These are phyloP conservation scores for Chaetomium olivaceum DNA, from an alignment of 2,329 filamentous ascomycete genomes.

Conservation along the genomic window DNA sequence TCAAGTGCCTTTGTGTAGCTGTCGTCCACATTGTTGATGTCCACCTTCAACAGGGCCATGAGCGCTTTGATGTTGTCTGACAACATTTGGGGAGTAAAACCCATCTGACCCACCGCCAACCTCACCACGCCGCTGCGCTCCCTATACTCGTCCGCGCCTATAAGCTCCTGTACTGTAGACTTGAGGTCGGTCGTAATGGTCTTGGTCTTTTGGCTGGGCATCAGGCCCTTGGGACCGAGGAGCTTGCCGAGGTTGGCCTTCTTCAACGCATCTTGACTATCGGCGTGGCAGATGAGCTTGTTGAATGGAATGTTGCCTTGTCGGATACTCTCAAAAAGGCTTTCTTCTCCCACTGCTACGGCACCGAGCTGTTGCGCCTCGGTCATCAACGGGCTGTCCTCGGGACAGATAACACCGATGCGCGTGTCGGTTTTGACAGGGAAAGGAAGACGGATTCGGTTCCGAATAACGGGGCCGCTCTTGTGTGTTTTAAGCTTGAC, in stretches of 20 bases:
- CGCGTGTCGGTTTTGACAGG: slow-evolving; percentile 84
- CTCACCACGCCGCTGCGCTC: slow-evolving; percentile 82
- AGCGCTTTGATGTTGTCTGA: slow-evolving; percentile 80
- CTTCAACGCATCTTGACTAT: slow-evolving; percentile 74
- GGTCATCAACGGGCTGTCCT: slow-evolving; percentile 70
- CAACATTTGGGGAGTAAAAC: slow-evolving; percentile 84
- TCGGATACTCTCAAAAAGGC: slow-evolving; percentile 76
- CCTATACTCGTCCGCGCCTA: slow-evolving; percentile 82
- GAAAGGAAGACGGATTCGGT: slow-evolving; percentile 83
- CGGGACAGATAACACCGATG: slow-evolving; percentile 89
- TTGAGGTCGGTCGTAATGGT: slow-evolving; percentile 84
- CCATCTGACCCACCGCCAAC: slow-evolving; percentile 87
- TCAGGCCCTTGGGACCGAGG: slow-evolving; percentile 84
- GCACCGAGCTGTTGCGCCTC: slow-evolving; percentile 79
- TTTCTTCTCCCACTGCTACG: slow-evolving; percentile 78
- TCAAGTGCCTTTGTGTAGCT: slow-evolving; percentile 64
- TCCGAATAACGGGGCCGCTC: slow-evolving; percentile 83
- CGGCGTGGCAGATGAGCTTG: slow-evolving; percentile 79
- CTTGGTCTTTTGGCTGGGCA: slow-evolving; percentile 86
- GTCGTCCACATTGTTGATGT: slow-evolving; percentile 64
- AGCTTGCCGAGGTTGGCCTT: slow-evolving; percentile 79
- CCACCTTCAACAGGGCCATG: slow-evolving; percentile 73
- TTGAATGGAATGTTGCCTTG: slow-evolving; percentile 83
- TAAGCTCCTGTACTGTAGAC: slow-evolving; percentile 74
- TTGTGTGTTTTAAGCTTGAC: slow-evolving; percentile 81